Conservation (phyloP, 139 green algal species). For the Yamagishiella unicocca region DNA sequence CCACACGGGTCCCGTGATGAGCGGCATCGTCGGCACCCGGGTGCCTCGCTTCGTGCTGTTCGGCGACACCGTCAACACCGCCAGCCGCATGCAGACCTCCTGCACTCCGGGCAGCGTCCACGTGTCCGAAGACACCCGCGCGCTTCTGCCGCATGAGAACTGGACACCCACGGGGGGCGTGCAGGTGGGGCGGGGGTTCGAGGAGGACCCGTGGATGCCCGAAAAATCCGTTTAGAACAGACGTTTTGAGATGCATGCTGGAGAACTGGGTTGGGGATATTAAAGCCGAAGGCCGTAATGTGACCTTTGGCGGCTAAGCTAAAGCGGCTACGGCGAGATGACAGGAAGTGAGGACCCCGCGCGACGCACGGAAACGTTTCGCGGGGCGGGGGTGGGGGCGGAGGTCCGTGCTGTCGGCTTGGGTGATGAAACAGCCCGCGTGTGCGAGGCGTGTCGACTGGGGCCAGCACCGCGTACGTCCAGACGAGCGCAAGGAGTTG, state of each 20-base stretch:
- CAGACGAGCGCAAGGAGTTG: not conserved
- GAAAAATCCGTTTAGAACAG: no score
- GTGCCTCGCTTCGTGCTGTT: conserved; percentile 57
- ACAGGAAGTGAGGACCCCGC: no score
- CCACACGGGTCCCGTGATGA: conserved; percentile 36
- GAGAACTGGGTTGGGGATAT: no score
- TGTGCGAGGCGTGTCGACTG: not conserved
- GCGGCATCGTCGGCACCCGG: conserved; percentile 50
- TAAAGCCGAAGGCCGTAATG: no score
- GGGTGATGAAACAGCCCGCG: not conserved
- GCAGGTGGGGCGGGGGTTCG: conserved; percentile 24
- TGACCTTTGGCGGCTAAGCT: no score
- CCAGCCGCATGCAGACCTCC: conserved; percentile 40
- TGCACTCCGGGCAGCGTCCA: conserved; percentile 25
- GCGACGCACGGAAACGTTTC: no score
- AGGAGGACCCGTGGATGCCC: no score
- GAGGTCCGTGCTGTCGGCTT: not conserved
- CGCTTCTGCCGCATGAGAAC: conserved; percentile 34
- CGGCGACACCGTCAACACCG: conserved; percentile 50
- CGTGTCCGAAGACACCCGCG: conserved; percentile 17
- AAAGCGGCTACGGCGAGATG: no score
- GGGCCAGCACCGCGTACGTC: not conserved
- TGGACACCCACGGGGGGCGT: conserved; percentile 44
- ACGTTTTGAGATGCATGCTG: no score
- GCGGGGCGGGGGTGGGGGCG: not conserved